Evolutionary conservation across 306 rosid species (phyloP).

Genomic region (Cucumis cinereus): DNA sequence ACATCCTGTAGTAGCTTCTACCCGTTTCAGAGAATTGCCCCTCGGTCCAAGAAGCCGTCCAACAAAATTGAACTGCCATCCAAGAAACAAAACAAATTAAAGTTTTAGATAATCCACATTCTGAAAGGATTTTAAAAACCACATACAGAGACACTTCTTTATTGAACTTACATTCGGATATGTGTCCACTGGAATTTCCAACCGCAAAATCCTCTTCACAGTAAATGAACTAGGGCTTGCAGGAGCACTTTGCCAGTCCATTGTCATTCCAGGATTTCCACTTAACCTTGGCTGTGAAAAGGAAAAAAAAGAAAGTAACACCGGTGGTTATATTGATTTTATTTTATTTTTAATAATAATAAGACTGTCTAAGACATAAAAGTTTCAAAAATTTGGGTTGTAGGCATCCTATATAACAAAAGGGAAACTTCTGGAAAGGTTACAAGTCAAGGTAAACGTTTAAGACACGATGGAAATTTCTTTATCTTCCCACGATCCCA

Average conservation of each 20-base stretch:
- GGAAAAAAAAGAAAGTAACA: background rate
- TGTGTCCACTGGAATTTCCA: conserved; percentile 92
- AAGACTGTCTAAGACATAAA: background rate
- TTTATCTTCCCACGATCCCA: background rate
- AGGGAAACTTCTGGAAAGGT: background rate
- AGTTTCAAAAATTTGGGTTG: background rate
- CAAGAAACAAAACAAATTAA: conserved; percentile 15
- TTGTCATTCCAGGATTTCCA: conserved; percentile 78
- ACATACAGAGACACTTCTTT: background rate
- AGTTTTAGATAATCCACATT: background rate
- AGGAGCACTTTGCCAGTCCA: conserved; percentile 98
- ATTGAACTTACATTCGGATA: conserved; percentile 62
- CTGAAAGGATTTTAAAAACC: background rate
- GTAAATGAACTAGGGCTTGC: conserved; percentile 87
- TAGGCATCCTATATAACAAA: background rate
- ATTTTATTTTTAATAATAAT: too few relatives aligned
- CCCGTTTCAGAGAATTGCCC: conserved; percentile 89
- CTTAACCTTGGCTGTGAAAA: conserved; percentile 47
- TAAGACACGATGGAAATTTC: background rate
- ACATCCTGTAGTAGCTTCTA: conserved; percentile 90
- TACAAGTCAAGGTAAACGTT: background rate
- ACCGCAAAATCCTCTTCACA: conserved; percentile 77
- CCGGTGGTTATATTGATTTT: background rate
- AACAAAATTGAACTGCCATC: conserved; percentile 77
- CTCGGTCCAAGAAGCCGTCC: conserved; percentile 98